phyloP scores from a whole-genome alignment of 805 yeast species.

The Suhomyces prunicola region DNA sequence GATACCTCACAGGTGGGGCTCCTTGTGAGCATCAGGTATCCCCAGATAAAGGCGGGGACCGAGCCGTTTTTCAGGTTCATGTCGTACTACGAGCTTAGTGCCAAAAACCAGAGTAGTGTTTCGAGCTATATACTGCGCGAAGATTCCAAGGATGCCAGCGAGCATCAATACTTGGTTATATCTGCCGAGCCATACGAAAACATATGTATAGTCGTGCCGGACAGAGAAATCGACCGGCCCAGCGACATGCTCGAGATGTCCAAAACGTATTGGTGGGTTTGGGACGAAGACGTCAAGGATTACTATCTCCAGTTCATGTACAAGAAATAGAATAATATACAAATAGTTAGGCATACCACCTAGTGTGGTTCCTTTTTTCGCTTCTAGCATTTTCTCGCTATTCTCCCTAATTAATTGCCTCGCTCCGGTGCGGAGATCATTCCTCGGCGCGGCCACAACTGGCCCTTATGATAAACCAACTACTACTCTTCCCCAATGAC shows the following conservation, averaged over 20 bases:
- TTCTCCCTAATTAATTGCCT: not conserved
- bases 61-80: conserved; percentile 71
- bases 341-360: not conserved
- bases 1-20: conserved; percentile 60
- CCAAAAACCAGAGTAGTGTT: conserved; percentile 37
- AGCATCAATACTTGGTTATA: conserved; percentile 68
- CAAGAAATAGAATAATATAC: conserved; percentile 6
- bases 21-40: conserved; percentile 56
- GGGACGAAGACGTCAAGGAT: conserved; percentile 67
- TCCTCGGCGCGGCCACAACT: conserved; percentile 1
- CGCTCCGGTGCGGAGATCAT: not conserved
- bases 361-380: not conserved
- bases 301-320: conserved; percentile 73
- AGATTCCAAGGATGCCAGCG: conserved; percentile 22
- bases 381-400: not conserved
- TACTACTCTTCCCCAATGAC: not conserved
- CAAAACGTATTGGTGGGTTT: conserved; percentile 58
- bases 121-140: conserved; percentile 24
- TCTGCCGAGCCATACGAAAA: conserved; percentile 92
- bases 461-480: not conserved
- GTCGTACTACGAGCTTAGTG: conserved; percentile 64
- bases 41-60: conserved; percentile 41
- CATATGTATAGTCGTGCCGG: conserved; percentile 72
- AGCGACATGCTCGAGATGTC: conserved; percentile 21
- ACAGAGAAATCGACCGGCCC: conserved; percentile 45